Percentiles rank a stretch among this genome's conserved stretches.
These are phyloP conservation scores for Wickerhamomyces kurtzmanii DNA, from an alignment of 805 yeast genomes.

Conservation along the genomic window DNA sequence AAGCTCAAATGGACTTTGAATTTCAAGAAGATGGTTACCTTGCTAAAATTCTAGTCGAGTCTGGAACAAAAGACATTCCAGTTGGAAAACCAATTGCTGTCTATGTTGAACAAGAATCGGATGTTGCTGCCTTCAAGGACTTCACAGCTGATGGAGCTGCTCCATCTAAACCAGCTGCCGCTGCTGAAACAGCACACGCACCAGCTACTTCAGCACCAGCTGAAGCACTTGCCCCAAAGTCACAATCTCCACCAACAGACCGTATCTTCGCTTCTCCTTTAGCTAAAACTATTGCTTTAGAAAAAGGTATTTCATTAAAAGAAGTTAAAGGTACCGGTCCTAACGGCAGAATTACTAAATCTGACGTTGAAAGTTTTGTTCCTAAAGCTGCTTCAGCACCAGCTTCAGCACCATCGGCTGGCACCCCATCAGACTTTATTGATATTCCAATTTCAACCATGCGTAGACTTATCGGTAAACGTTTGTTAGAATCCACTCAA, in stretches of 20 bases:
- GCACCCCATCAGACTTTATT: conserved; percentile 43
- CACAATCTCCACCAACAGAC: conserved; percentile 36
- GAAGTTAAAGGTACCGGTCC: conserved; percentile 91
- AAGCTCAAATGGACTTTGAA: conserved; percentile 97
- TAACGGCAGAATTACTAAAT: conserved; percentile 84
- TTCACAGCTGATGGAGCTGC: conserved; percentile 81
- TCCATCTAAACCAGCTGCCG: conserved; percentile 39
- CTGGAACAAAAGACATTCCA: conserved; percentile 82
- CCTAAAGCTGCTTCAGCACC: conserved; percentile 25
- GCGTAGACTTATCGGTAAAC: conserved; percentile 90
- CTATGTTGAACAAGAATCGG: conserved; percentile 78
- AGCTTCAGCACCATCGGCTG: conserved; percentile 22
- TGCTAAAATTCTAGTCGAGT: conserved; percentile 78
- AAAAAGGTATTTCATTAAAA: conserved; percentile 82
- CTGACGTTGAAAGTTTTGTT: conserved; percentile 74
- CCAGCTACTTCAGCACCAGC: conserved; percentile 35
- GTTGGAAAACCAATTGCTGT: conserved; percentile 97
- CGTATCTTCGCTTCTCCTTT: conserved; percentile 91
- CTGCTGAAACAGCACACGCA: conserved; percentile 31
- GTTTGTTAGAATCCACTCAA: conserved; percentile 80
- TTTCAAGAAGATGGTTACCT: conserved; percentile 94
- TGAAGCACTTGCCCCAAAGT: conserved; percentile 20
- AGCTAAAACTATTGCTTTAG: conserved; percentile 89
- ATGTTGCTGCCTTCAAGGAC: conserved; percentile 80
- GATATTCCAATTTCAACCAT: conserved; percentile 84